Base-by-base conservation (phyloP, 2,329 filamentous ascomycete genomes). In the Penicillium oxalicum region DNA sequence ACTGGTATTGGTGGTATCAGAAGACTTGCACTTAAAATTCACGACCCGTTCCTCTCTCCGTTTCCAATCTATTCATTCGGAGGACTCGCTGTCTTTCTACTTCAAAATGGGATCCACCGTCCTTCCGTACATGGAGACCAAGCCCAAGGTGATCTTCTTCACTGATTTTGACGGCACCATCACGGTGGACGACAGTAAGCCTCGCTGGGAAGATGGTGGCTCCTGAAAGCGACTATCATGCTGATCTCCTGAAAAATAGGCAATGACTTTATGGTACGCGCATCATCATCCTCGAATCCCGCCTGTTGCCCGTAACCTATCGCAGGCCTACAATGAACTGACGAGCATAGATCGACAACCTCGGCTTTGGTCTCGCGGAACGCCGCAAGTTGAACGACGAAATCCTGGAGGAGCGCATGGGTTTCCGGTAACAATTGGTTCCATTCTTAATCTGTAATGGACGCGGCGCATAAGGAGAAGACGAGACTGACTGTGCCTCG, bases 161-260 rank as follows among this genome's bases (percentile, higher is more conserved):
- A 95, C 91, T 60, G 93, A 98, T 74, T 97, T 97, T 67, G 93
- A 98, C 72, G 93, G 93, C 63, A 97, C 91, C 46, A 91, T 96
- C 67, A 96, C 91, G 42, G 78, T 83, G 49, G 75, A 81, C 63
- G 82, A 86, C 69, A 83, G 80, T 79, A 63, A 65, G 77, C 74
- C 29, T 8, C 11, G 11, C 29, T 32, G 7, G 18, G 29, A 5
- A 32, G 8, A 7, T 11, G 3, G 29, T 7, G 29, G 29, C 8
- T 7, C 7, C 29, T 7, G 29, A 32, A 7, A 32, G 2, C 5
- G 29, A 32, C 8, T 32, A 8, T 32, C 29, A 32, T 32, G 11
- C 29, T 32, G 29, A 32, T 32, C 4, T 32, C 0, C 12, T 11
- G 29, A 38, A 9, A 37, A 27, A 28, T 55, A 79, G 78, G 78